Evolutionary conservation across 2,329 filamentous ascomycete species (phyloP).

Genomic region (Phialocephala sp.): DNA sequence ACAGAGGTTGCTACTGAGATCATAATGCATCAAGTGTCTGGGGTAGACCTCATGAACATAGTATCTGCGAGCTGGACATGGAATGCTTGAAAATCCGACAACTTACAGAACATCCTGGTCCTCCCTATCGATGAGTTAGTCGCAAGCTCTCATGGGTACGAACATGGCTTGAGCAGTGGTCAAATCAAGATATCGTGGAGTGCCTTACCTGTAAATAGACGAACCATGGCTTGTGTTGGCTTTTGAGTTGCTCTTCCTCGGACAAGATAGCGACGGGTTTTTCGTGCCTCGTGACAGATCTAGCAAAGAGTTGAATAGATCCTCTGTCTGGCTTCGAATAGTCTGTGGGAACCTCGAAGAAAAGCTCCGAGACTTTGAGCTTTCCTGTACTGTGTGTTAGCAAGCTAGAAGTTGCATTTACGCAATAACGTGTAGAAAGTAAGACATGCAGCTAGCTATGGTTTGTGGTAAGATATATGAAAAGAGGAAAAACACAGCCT

Average conservation of each 20-base stretch:
- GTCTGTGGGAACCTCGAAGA: slow-evolving; percentile 86
- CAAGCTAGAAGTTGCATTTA: background rate
- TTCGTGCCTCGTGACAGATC: slow-evolving; percentile 72
- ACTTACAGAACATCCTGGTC: slow-evolving; percentile 71
- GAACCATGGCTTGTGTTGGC: slow-evolving; percentile 62
- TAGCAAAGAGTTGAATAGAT: slow-evolving; percentile 77
- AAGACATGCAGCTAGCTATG: too few species aligned
- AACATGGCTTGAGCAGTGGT: too few species aligned
- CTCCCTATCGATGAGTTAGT: slow-evolving; percentile 56
- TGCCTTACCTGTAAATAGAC: slow-evolving; percentile 68
- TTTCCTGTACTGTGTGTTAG: slow-evolving; percentile 60
- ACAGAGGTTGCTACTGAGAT: too few species aligned
- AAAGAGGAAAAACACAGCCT: too few species aligned
- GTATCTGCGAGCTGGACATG: too few species aligned
- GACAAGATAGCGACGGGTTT: slow-evolving; percentile 49
- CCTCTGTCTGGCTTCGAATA: slow-evolving; percentile 74
- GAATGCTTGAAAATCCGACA: too few species aligned
- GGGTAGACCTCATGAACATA: too few species aligned
- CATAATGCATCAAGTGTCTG: too few species aligned
- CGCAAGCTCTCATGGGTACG: background rate
- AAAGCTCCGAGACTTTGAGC: slow-evolving; percentile 78
- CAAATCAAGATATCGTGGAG: too few species aligned
- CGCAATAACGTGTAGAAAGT: too few species aligned
- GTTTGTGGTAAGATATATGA: too few species aligned
- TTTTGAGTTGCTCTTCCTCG: slow-evolving; percentile 47